Evolutionary conservation across 1,284 basidiomycete species (phyloP).

Genomic region (Heliocybe sulcata): DNA sequence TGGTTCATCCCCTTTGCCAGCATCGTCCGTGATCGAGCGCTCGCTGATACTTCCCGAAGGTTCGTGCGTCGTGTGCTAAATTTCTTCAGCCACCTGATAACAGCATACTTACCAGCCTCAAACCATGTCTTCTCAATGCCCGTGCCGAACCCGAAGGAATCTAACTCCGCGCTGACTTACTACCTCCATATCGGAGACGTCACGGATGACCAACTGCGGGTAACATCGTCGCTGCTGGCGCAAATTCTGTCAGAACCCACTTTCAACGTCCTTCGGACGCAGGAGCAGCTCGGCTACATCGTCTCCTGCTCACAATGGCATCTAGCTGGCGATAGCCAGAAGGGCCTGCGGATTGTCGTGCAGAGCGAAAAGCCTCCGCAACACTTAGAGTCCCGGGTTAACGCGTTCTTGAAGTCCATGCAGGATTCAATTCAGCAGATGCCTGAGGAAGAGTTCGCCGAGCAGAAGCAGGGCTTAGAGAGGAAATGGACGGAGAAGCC

Average conservation of each 20-base stretch:
- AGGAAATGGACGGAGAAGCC: slow-evolving; percentile 66
- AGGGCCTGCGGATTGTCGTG: slow-evolving; percentile 82
- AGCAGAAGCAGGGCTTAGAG: slow-evolving; percentile 46
- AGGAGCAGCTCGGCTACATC: slow-evolving; percentile 95
- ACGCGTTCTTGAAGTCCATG: slow-evolving; percentile 79
- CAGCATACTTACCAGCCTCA: slow-evolving; percentile 37
- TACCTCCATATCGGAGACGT: slow-evolving; percentile 69
- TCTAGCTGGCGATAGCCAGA: slow-evolving; percentile 55
- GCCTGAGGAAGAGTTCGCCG: slow-evolving; percentile 46
- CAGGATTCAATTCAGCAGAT: slow-evolving; percentile 34
- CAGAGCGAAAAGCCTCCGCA: slow-evolving; percentile 84
- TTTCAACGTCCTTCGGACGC: slow-evolving; percentile 93
- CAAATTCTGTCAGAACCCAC: slow-evolving; percentile 86
- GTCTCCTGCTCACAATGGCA: slow-evolving; percentile 56
- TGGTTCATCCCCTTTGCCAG: slow-evolving; percentile 44
- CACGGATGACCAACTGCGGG: slow-evolving; percentile 47
- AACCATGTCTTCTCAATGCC: slow-evolving; percentile 66
- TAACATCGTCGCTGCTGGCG: slow-evolving; percentile 52
- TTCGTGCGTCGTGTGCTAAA: slow-evolving; percentile 16
- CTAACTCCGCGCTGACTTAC: slow-evolving; percentile 82
- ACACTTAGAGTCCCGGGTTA: slow-evolving; percentile 87
- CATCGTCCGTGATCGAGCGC: slow-evolving; percentile 52
- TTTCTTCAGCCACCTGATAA: slow-evolving; percentile 9
- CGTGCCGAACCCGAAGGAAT: slow-evolving; percentile 83
- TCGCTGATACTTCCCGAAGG: slow-evolving; percentile 65